Evolutionary conservation across 257 asterid species (phyloP), one percentile per base, ranked within the genome.

Genomic region (Gentiana macrophylla): DNA sequence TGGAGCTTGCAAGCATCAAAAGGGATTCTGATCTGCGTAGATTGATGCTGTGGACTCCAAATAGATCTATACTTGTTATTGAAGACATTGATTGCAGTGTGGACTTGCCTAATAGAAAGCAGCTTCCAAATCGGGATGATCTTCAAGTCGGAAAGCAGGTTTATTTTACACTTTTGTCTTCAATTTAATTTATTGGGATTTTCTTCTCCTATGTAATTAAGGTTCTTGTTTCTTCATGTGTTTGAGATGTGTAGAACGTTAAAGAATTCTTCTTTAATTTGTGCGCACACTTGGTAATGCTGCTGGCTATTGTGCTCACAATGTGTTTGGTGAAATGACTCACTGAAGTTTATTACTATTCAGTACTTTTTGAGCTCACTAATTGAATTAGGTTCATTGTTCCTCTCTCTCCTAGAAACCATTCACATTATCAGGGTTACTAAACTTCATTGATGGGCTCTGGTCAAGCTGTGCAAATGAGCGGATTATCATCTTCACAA

Each of bases 401-500:
- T 24, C 24, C 1, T 24, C 24, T 24, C 24, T 24, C 24, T 24
- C 24, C 24, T 24, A 24, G 24, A 24, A 24, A 24, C 24, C 24
- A 24, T 70, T 84, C 3, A 84, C 87, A 3, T 60, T 84, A 50
- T 84, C 90, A 1, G 90, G 94, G 43, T 49, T 10, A 89, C 24
- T 24, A 24, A 24, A 24, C 24, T 24, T 24, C 24, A 24, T 24
- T 24, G 24, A 24, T 24, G 24, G 94, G 52, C 13, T 84, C 51
- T 79, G 86, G 89, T 81, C 94, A 13, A 74, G 84, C 71, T 67
- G 74, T 49, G 94, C 90, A 24, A 90, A 81, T 58, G 85, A 84
- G 47, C 61, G 87, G 38, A 67, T 84, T 56, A 76, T 84, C 43
- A 55, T 78, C 0, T 84, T 84, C 71, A 84, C 89, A 0, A 78